Evolutionary conservation across 2,329 filamentous ascomycete species (phyloP).

Genomic region (Aspergillus quadricinctus): DNA sequence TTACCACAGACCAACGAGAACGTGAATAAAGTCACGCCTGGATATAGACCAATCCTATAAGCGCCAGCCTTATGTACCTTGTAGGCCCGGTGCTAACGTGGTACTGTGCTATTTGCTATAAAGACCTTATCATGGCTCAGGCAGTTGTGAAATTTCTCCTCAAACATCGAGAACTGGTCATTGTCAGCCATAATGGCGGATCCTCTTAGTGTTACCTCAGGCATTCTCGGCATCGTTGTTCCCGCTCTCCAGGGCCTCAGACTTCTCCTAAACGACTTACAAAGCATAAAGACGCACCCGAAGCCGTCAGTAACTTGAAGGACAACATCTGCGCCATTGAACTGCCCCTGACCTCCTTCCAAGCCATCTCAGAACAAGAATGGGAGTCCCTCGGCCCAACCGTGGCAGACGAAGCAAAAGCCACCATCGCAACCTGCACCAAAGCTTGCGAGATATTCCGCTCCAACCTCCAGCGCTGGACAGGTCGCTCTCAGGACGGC

Average conservation of each 20-base stretch:
- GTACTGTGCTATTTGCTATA: too few species aligned
- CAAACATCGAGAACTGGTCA: too few species aligned
- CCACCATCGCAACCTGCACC: neutral
- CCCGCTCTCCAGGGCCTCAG: neutral
- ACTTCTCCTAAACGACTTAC: neutral
- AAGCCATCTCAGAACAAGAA: neutral
- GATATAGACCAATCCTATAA: too few species aligned
- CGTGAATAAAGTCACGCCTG: too few species aligned
- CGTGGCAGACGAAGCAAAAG: neutral
- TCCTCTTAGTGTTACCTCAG: neutral
- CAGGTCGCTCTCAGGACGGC: neutral
- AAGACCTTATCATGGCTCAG: too few species aligned
- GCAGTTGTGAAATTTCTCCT: too few species aligned
- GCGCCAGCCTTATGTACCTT: too few species aligned
- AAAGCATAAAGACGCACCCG: neutral
- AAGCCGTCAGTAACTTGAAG: neutral
- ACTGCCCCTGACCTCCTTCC: neutral
- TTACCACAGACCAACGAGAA: neutral
- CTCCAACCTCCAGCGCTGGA: neutral
- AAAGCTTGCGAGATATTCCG: neutral
- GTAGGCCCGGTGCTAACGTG: too few species aligned
- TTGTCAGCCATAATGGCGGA: too few species aligned
- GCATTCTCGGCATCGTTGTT: neutral
- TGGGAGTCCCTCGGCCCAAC: neutral
- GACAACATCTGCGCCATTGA: neutral